Evolutionary conservation across 441 rosid genomes (phyloP).

Genomic region (Monsonia emarginata): DNA sequence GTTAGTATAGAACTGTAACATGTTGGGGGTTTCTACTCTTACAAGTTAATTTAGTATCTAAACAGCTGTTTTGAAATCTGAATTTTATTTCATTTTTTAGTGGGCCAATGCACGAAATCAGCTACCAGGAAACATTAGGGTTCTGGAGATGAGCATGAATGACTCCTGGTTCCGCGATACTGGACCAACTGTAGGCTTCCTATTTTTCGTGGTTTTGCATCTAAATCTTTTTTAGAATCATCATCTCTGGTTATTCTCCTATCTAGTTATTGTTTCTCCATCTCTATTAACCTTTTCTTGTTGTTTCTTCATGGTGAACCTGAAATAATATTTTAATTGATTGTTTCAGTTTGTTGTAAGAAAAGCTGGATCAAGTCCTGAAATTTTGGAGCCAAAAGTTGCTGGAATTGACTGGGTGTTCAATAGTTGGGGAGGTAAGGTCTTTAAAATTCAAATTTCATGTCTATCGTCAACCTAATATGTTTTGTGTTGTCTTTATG

Average conservation of each 20-base stretch:
- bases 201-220: conserved; percentile 1
- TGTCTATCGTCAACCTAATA: background rate
- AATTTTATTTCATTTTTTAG: conserved; percentile 29
- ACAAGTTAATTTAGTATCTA: background rate
- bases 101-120: conserved; percentile 72
- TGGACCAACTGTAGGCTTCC: conserved; percentile 72
- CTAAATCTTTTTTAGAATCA: conserved; percentile 3
- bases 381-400: conserved; percentile 28
- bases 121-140: conserved; percentile 61
- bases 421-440: conserved; percentile 78
- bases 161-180: conserved; percentile 93
- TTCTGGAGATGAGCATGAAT: conserved; percentile 82
- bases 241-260: background rate
- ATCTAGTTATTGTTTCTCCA: background rate
- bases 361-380: conserved; percentile 22
- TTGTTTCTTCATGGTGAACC: background rate
- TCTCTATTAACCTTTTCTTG: background rate
- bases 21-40: conserved; percentile 3
- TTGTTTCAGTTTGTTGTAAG: conserved; percentile 50
- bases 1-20: conserved; percentile 26
- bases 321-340: background rate
- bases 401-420: conserved; percentile 89
- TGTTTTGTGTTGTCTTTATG: background rate
- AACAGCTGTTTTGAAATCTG: conserved; percentile 10
- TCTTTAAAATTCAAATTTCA: conserved; percentile 4